These are phyloP conservation scores for Trichoderma pleuroti DNA, from an alignment of 2,329 filamentous ascomycete species.

Conservation along the genomic window DNA sequence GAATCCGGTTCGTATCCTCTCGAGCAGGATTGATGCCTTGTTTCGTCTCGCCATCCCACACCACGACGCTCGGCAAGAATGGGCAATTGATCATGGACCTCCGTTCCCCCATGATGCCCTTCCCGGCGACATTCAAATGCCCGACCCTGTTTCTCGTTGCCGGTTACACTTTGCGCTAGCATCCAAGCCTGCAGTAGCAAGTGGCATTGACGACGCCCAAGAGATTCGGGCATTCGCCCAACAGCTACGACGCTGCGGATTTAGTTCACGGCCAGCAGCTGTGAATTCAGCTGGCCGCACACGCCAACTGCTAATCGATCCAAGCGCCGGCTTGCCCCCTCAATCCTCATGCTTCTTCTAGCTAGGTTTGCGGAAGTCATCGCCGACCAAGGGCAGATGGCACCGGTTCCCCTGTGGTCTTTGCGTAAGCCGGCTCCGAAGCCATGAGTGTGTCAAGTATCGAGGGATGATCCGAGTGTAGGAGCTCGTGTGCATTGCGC, in stretches of 20 bases:
- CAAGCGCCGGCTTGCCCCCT: neutral
- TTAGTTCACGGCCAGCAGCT: neutral
- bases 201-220: neutral
- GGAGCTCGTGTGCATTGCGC: neutral
- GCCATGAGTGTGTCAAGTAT: neutral
- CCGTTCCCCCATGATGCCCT: neutral
- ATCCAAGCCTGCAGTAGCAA: neutral
- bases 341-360: neutral
- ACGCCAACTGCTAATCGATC: neutral
- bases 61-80: neutral
- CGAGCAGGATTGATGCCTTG: neutral
- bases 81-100: neutral
- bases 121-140: neutral
- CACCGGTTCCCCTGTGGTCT: neutral
- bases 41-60: neutral
- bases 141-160: neutral
- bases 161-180: neutral
- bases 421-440: neutral
- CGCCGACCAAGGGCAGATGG: neutral
- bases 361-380: neutral
- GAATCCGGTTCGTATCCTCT: neutral
- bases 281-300: neutral
- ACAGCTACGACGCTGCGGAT: neutral
- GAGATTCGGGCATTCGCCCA: neutral
- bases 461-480: neutral